These are phyloP conservation scores for Nothophytophthora sp. DNA, from an alignment of 352 stramenopile genomes.

Conservation along the genomic window DNA sequence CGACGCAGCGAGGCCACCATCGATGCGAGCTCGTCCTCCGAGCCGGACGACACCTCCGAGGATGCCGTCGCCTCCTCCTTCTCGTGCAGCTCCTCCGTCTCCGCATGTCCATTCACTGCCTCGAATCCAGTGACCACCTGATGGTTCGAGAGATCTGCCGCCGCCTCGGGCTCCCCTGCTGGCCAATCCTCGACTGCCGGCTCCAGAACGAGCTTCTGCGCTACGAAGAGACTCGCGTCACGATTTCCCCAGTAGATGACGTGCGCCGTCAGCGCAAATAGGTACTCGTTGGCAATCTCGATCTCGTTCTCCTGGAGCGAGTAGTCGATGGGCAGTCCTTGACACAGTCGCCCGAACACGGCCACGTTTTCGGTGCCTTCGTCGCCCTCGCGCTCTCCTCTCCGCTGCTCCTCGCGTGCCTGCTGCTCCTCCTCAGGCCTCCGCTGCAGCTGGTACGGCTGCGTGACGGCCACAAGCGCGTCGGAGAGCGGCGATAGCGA, in stretches of 20 bases:
- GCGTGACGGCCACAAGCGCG: conserved; percentile 25
- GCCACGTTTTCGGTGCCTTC: conserved; percentile 40
- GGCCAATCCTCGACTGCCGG: conserved; percentile 39
- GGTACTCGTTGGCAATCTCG: conserved; percentile 94
- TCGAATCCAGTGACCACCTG: background rate
- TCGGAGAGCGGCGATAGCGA: conserved; percentile 32
- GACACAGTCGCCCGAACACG: conserved; percentile 65
- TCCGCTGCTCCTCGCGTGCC: conserved; percentile 7
- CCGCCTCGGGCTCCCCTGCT: conserved; percentile 5
- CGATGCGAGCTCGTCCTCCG: conserved; percentile 14
- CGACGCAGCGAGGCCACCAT: conserved; percentile 9
- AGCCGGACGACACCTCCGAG: conserved; percentile 38
- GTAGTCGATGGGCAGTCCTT: conserved; percentile 82
- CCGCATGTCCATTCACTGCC: conserved; percentile 2
- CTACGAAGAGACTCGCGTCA: conserved; percentile 92
- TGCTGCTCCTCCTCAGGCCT: conserved; percentile 16
- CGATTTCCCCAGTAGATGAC: conserved; percentile 93
- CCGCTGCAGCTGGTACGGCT: conserved; percentile 23
- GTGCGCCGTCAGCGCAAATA: conserved; percentile 91
- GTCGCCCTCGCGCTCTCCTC: conserved; percentile 37
- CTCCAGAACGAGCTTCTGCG: conserved; percentile 86
- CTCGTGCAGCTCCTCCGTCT: conserved; percentile 18
- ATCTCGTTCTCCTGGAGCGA: conserved; percentile 95
- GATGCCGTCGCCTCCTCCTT: conserved; percentile 39
- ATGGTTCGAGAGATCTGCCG: background rate